Base-by-base conservation (phyloP, 345 rosid species). In the Dovyalis caffra region DNA sequence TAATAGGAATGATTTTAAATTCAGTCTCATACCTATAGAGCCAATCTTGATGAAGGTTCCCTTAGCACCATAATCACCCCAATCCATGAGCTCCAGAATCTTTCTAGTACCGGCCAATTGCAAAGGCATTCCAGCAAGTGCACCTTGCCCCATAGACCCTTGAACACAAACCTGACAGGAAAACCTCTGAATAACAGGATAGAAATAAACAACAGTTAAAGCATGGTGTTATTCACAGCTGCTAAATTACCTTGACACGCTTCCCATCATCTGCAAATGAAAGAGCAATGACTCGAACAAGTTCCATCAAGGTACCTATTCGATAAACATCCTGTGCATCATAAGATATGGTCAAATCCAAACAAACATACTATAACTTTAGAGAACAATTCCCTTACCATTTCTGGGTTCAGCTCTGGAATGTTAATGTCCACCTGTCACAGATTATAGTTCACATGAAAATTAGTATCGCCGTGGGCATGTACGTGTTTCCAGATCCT, bases 111-210 rank as follows among this genome's bases (percentile, higher is more conserved):
- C 99, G 40, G 97, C 95, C 78, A 95, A 90, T 71, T 95, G 99
- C 83, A 95, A 43, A 12, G 99, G 97, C 97, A 92, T 95, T 83
- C 99, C 99, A 77, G 95, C 92, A 47, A 95, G 92, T 76, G 97
- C 97, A 63, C 99, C 97, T 80, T 85, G 84, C 61, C 99, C 97
- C 99, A 95, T 92, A 16, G 99, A 92, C 37, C 99, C 99, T 86
- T 95, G 99, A 74, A 92, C 99, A 83, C 99, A 95, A 76, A 95
- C 99, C 99, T 95, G 83, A 43, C 72, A 68, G 69, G 66, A 9
- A 63, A 76, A 73, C 56, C n/a, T 70, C 68, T 34, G 58, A 74
- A 37, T 21, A 76, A 67, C 38, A 43, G 28, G 38, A 40, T 66
- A 43, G 35, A n/a, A 53, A 29, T 18, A 35, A 64, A 40, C 16